phyloP scores from a whole-genome alignment of 495 filamentous ascomycete genomes.

The Ascobolus immersus region DNA sequence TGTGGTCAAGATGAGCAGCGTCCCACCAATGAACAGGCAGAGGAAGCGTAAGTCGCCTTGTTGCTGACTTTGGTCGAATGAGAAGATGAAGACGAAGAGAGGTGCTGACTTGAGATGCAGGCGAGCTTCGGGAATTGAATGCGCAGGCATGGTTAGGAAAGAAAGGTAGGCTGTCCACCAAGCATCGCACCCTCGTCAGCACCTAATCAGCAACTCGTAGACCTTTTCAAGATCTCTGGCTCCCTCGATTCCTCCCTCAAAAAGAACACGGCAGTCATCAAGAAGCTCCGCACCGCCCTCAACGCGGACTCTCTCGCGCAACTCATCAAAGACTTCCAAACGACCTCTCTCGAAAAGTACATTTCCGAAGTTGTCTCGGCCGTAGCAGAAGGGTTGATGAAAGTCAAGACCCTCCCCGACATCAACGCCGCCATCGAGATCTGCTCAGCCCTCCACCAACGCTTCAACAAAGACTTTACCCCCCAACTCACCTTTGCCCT shows the following conservation, averaged over 20 bases:
- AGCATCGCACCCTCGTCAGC: slow-evolving; percentile 10
- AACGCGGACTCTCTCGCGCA: slow-evolving; percentile 48
- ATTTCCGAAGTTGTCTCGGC: slow-evolving; percentile 96
- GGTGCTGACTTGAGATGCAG: slow-evolving; percentile 23
- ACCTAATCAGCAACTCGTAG: slow-evolving; percentile 23
- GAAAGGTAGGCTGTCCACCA: no score
- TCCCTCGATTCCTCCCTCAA: slow-evolving; percentile 90
- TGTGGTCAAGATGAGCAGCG: no score
- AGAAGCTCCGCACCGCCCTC: slow-evolving; percentile 75
- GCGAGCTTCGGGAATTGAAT: slow-evolving; percentile 74
- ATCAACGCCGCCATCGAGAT: slow-evolving; percentile 81
- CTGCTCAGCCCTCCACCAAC: slow-evolving; percentile 80
- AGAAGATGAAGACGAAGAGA: neutral
- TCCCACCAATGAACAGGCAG: no score
- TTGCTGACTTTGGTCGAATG: no score
- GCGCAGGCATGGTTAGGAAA: slow-evolving; percentile 67
- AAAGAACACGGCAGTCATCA: slow-evolving; percentile 98
- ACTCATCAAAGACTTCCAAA: slow-evolving; percentile 76
- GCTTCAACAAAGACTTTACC: slow-evolving; percentile 80
- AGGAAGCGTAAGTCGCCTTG: no score
- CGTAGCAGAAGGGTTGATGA: slow-evolving; percentile 83
- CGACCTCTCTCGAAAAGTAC: slow-evolving; percentile 86
- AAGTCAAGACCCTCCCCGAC: slow-evolving; percentile 68
- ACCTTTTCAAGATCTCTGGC: slow-evolving; percentile 49
- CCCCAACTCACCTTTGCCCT: slow-evolving; percentile 77